phyloP scores from a whole-genome alignment of 805 yeast genomes.

The Saccharomycodes ludwigii region DNA sequence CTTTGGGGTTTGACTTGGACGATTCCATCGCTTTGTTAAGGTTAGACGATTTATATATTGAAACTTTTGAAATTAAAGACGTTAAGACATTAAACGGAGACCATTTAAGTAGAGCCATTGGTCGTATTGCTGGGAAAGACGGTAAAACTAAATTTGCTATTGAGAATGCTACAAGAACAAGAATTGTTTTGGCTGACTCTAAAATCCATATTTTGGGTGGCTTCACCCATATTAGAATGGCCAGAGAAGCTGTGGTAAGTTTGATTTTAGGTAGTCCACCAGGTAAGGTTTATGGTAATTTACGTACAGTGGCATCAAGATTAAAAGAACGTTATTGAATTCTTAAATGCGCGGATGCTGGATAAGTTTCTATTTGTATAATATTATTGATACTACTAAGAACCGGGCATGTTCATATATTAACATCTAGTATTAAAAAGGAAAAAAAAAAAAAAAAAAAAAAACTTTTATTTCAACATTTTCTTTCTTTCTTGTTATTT shows the following conservation, averaged over 20 bases:
- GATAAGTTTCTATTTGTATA: constrained; percentile 4
- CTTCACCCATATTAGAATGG: constrained; percentile 92
- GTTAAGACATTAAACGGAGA: constrained; percentile 93
- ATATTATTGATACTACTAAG: too few species aligned
- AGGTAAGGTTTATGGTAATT: constrained; percentile 93
- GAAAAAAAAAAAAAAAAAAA: too few species aligned
- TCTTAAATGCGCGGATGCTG: constrained; percentile 1
- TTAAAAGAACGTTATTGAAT: constrained; percentile 82
- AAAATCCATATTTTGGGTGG: constrained; percentile 97
- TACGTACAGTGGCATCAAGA: constrained; percentile 93
- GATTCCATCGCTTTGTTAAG: constrained; percentile 92
- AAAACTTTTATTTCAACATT: too few species aligned
- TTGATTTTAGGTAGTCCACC: constrained; percentile 96
- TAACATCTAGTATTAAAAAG: too few species aligned
- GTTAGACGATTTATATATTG: constrained; percentile 91
- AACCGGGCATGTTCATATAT: too few species aligned
- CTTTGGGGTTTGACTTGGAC: constrained; percentile 92
- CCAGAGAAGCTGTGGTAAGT: constrained; percentile 93
- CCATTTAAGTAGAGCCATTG: constrained; percentile 96
- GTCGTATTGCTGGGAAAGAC: constrained; percentile 99
- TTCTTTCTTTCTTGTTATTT: too few species aligned
- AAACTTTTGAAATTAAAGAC: constrained; percentile 93
- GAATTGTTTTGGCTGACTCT: constrained; percentile 94
- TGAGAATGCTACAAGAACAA: constrained; percentile 95
- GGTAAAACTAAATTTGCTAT: constrained; percentile 98